Base-by-base conservation (phyloP, 768 basidiomycete species). In the Amanita phalloides region DNA sequence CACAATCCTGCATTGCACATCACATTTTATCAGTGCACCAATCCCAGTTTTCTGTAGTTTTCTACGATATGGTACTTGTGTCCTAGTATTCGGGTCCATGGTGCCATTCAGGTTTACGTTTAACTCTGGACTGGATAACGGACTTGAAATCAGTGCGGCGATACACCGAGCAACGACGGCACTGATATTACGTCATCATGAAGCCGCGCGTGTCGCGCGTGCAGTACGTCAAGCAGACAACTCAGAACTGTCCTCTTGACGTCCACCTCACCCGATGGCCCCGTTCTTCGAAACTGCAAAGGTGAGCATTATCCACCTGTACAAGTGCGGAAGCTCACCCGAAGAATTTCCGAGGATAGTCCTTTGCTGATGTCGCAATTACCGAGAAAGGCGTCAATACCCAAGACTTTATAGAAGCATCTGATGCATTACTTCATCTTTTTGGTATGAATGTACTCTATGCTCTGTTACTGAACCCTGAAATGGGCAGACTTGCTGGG, bases 311-410 rank as follows among this genome's bases (percentile, higher is more conserved):
- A 10, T n/a, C 2, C 3, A 14, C 7, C 11, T 39, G 25, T 9
- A 6, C 23, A 7, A 25, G 20, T 6, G 17, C 23, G 23, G 33
- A n/a, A 45, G 26, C 23, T 49, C 13, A 28, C n/a, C 8, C 4
- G 7, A 8, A 13, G 9, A 51, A 47, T 47, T 52, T 93, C 32
- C 10, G 32, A 33, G 4, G 33, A 33, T 33, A 33, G 94, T 92
- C 90, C 8, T 97, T 89, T 66, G 80, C 77, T 59, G 88, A 95
- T 55, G 89, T 97, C 37, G 77, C 81, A 13, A 71, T 88, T 57
- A 80, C 79, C n/a, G 73, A 78, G 41, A 68, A 73, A 3, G 93
- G 94, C 11, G 81, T 98, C 47, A 82, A 92, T 62, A 90, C 92
- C 0, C 61, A 70, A 17, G 65, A 75, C 10, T 98, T 98, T 71